Evolutionary conservation across 345 rosid genomes (phyloP).

Genomic region (Moringa oleifera): DNA sequence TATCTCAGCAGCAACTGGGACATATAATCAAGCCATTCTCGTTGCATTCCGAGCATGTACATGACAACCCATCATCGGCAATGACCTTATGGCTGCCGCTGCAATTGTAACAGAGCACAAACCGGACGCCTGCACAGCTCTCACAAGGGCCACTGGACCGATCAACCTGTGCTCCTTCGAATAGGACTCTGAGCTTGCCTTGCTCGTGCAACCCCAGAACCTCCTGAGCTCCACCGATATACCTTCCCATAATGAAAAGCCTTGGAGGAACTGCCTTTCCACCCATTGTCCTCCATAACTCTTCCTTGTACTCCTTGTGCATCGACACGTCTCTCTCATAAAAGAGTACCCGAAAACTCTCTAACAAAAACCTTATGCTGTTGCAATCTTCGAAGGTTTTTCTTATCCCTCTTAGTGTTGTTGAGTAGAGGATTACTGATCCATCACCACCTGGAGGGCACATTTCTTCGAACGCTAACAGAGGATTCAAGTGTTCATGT

Average conservation of each 20-base stretch:
- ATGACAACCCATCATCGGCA: slow-evolving; percentile 24
- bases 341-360: slow-evolving; percentile 54
- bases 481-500: slow-evolving; percentile 23
- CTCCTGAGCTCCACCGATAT: slow-evolving; percentile 77
- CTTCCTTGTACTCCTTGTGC: slow-evolving; percentile 66
- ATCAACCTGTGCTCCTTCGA: slow-evolving; percentile 47
- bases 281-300: slow-evolving; percentile 46
- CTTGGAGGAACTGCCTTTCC: slow-evolving; percentile 60
- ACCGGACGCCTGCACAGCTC: slow-evolving; percentile 57
- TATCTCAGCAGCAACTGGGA: slow-evolving; percentile 40
- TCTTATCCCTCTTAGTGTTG: slow-evolving; percentile 69
- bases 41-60: slow-evolving; percentile 58
- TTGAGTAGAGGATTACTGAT: slow-evolving; percentile 65
- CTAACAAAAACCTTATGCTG: slow-evolving; percentile 54
- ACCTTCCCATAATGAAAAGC: slow-evolving; percentile 72
- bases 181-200: slow-evolving; percentile 54
- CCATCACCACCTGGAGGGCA: slow-evolving; percentile 76
- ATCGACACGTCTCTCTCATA: slow-evolving; percentile 78
- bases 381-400: slow-evolving; percentile 89
- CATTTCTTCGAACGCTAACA: slow-evolving; percentile 40
- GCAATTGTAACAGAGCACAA: slow-evolving; percentile 64
- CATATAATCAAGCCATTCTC: slow-evolving; percentile 84
- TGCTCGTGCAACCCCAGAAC: slow-evolving; percentile 65
- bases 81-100: slow-evolving; percentile 57
- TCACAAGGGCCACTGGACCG: slow-evolving; percentile 31